Base-by-base conservation (phyloP, 1,139 yeast species). In the Blastobotrys buckinghamii region DNA sequence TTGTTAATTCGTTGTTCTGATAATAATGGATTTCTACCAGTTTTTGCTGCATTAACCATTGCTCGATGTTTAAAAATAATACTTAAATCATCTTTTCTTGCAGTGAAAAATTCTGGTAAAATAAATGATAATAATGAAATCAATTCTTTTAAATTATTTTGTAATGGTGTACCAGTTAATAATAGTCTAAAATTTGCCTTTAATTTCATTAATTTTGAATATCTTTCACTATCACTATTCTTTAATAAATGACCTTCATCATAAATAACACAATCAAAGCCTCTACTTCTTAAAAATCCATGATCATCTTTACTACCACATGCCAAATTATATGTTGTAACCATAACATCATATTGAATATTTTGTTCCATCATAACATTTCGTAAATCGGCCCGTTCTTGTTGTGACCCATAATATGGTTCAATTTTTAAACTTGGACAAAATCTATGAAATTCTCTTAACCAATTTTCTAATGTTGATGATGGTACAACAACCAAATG, bases 161-260 rank as follows among this genome's bases (percentile, higher is more conserved):
- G 99, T 52, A 94, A 72, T 7, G 99, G 99, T 0, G 99, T 92
- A 66, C 99, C 99, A 0, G 99, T 92, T 54, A 92, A 75, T 46
- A 92, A 68, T 39, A 94, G 69, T 59, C 98, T 76, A 68, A 92
- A 94, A 24, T 78, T 76, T 1, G 94, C 97, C 51, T 74, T 77
- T 40, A 92, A 71, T 60, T 80, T 79, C 95, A 90, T 90, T 54
- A 92, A 73, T 66, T 89, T 90, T 53, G 71, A 75, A 64, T 92
- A 92, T 59, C 99, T 76, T 59, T 90, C 97, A 15, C 94, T 81
- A 54, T 79, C 75, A 1, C 96, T 86, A 66, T 94, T 92, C 64
- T 92, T 92, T 58, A 92, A 74, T 84, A 92, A 81, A 67, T 92
- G 99, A 0, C 99, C 99, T 71, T 92, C 99, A 66, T 92, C 99